A percentile compares a stretch with the other conserved stretches of the same genome.
Evolutionary conservation across 805 yeast genomes (phyloP).

Genomic region (Starmerella khaoyaiensis): DNA sequence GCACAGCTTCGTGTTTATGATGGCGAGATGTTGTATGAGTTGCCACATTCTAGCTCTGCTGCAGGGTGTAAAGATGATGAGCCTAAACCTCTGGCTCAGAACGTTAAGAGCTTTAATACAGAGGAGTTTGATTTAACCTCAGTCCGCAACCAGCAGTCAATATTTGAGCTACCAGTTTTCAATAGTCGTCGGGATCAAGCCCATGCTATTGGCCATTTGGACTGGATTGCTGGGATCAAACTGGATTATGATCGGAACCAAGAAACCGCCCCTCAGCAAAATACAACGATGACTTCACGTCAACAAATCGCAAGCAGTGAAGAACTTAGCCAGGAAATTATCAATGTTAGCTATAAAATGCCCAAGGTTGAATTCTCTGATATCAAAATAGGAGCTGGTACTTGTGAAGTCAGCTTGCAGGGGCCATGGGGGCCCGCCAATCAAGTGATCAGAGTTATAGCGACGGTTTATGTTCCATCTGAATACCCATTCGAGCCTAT

Average conservation of each 20-base stretch:
- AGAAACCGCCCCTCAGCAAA: too few relatives aligned
- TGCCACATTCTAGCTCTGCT: slow-evolving; percentile 17
- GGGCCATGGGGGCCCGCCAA: slow-evolving; percentile 59
- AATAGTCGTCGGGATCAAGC: slow-evolving; percentile 1
- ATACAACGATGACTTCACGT: neutral
- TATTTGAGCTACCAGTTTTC: slow-evolving; percentile 11
- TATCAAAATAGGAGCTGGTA: slow-evolving; percentile 79
- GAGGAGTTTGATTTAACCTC: slow-evolving; percentile 5
- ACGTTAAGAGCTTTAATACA: slow-evolving; percentile 8
- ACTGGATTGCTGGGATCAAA: slow-evolving; percentile 83
- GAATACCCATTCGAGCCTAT: slow-evolving; percentile 57
- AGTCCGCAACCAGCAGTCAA: neutral
- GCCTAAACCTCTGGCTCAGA: slow-evolving; percentile 6
- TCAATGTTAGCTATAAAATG: slow-evolving; percentile 74
- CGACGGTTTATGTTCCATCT: slow-evolving; percentile 57
- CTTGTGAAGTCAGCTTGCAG: slow-evolving; percentile 56
- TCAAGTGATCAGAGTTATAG: slow-evolving; percentile 49
- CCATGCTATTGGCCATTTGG: slow-evolving; percentile 28
- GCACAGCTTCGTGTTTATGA: slow-evolving; percentile 74
- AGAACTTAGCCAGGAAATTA: slow-evolving; percentile 74
- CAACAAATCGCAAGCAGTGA: slow-evolving; percentile 23
- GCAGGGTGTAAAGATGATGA: slow-evolving; percentile 18
- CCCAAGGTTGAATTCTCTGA: slow-evolving; percentile 78
- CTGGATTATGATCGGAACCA: slow-evolving; percentile 1
- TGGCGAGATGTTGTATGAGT: slow-evolving; percentile 6